Evolutionary conservation across 2,329 filamentous ascomycete genomes (phyloP).

Genomic region (Fusarium anguioides): DNA sequence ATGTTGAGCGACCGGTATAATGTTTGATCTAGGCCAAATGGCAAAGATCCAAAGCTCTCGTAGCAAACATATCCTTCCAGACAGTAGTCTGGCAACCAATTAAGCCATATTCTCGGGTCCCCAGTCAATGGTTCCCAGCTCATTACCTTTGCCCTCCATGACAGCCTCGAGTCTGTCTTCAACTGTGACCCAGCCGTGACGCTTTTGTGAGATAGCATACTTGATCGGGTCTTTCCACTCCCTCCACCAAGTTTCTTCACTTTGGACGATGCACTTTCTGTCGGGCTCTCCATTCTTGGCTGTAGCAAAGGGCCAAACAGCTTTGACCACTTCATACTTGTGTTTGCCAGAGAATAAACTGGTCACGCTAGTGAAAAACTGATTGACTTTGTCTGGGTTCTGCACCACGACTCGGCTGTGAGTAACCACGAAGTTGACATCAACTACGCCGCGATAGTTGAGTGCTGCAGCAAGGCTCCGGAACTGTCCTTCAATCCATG

Average conservation of each 20-base stretch:
- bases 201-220: constrained; percentile 59
- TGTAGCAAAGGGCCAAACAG: constrained; percentile 68
- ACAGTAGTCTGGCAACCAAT: neutral
- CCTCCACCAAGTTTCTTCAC: constrained; percentile 67
- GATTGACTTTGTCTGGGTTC: constrained; percentile 63
- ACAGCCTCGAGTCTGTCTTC: constrained; percentile 65
- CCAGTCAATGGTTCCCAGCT: constrained; percentile 56
- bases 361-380: constrained; percentile 64
- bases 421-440: constrained; percentile 61
- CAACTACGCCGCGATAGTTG: constrained; percentile 62
- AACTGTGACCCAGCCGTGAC: constrained; percentile 58
- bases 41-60: neutral
- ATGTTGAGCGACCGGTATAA: neutral
- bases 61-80: neutral
- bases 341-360: constrained; percentile 64
- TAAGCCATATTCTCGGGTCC: constrained; percentile 49
- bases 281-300: constrained; percentile 57
- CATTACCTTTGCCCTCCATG: constrained; percentile 60
- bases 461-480: constrained; percentile 62
- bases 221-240: constrained; percentile 50
- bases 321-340: constrained; percentile 66
- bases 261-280: constrained; percentile 62
- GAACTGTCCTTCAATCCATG: constrained; percentile 65
- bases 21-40: neutral
- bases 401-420: constrained; percentile 62